phyloP scores from a whole-genome alignment of 306 rosid species.

The Glycine latifolia region DNA sequence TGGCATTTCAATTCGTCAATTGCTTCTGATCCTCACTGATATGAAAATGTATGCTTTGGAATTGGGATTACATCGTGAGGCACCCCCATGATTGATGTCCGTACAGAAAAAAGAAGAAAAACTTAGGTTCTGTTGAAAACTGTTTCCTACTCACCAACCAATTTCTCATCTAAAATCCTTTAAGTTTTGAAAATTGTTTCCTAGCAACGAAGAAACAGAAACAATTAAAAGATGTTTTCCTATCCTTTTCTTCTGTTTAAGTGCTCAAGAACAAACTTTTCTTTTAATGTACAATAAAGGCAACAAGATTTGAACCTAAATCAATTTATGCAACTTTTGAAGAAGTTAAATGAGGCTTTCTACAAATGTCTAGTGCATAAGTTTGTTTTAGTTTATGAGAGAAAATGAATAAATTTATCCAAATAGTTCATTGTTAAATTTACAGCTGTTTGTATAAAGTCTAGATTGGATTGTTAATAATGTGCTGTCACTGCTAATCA shows the following conservation, averaged over 20 bases:
- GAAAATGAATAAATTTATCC: neutral
- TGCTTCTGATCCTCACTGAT: neutral
- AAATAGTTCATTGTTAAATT: neutral
- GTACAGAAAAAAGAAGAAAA: neutral
- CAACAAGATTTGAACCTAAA: neutral
- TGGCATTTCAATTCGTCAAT: slow-evolving; percentile 28
- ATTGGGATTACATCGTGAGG: neutral
- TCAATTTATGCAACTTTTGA: neutral
- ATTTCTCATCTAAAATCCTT: neutral
- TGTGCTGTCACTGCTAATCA: neutral
- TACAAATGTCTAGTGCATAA: neutral
- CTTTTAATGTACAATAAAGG: neutral
- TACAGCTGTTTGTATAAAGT: neutral
- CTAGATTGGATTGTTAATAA: neutral
- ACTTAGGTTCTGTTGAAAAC: neutral
- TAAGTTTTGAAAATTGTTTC: too few species aligned
- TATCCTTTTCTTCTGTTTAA: neutral
- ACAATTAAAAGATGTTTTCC: neutral
- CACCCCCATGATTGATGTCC: slow-evolving; percentile 16
- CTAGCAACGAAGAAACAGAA: too few species aligned
- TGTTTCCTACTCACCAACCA: neutral
- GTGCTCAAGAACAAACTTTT: neutral
- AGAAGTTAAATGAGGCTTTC: neutral
- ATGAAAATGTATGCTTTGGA: slow-evolving; percentile 11
- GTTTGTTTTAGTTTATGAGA: neutral